These are phyloP conservation scores for Hypoxylon subgilvum DNA, from an alignment of 495 filamentous ascomycete genomes.

Conservation along the genomic window DNA sequence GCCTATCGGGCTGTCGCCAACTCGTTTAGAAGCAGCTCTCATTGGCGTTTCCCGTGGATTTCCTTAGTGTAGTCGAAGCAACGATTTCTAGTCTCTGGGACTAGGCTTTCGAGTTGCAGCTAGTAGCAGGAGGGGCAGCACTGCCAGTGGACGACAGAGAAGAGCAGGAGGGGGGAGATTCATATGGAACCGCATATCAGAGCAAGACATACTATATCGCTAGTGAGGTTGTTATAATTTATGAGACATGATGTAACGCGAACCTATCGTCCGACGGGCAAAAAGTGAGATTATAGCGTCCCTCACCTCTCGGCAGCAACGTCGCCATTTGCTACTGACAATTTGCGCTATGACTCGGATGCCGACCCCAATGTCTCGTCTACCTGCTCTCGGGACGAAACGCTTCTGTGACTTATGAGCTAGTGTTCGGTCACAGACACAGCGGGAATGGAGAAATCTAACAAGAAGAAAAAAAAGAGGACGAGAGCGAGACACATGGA, in stretches of 20 bases:
- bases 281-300: constrained; percentile 15
- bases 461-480: constrained; percentile 2
- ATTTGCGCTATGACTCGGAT: constrained; percentile 27
- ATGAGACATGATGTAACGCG: constrained; percentile 22
- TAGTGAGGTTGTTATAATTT: too few relatives aligned
- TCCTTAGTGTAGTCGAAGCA: constrained; percentile 4
- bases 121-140: not conserved
- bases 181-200: constrained; percentile 2
- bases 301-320: constrained; percentile 27
- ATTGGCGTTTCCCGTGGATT: constrained; percentile 7
- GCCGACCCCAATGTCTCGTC: constrained; percentile 27
- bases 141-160: not conserved
- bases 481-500: not conserved
- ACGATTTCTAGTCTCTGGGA: not conserved
- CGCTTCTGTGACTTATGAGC: constrained; percentile 7
- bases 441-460: constrained; percentile 5
- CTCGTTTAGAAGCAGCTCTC: constrained; percentile 17
- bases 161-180: constrained; percentile 6
- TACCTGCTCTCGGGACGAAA: constrained; percentile 26
- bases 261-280: constrained; percentile 15
- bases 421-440: too few relatives aligned
- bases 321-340: too few relatives aligned
- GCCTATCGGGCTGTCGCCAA: constrained; percentile 1
- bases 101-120: not conserved
- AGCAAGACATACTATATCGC: constrained; percentile 21